Evolutionary conservation across 768 basidiomycete species (phyloP).

Genomic region (Rhodosporidiobolus odoratus): DNA sequence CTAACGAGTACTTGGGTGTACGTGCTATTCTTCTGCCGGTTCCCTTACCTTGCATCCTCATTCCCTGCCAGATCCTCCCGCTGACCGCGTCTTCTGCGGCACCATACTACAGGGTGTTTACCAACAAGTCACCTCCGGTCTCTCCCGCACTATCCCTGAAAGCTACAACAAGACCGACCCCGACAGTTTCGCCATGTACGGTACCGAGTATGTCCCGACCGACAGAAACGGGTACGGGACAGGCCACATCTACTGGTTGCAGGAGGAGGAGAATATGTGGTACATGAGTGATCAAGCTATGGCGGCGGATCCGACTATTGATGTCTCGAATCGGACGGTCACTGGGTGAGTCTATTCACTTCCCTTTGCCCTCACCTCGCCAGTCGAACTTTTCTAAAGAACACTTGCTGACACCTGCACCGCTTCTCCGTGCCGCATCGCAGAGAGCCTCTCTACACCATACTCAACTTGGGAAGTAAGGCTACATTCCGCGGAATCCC

Average conservation of each 20-base stretch:
- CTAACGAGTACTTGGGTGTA: no score
- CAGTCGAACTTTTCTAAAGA: no score
- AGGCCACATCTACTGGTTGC: not conserved
- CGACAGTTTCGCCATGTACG: conserved; percentile 52
- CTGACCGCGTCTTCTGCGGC: not conserved
- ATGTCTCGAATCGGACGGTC: not conserved
- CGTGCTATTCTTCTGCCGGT: no score
- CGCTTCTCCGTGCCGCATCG: not conserved
- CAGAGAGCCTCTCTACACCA: conserved; percentile 16
- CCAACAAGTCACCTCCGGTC: conserved; percentile 70
- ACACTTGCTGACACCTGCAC: not conserved
- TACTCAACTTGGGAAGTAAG: conserved; percentile 19
- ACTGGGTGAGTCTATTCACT: not conserved
- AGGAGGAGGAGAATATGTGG: conserved; percentile 10
- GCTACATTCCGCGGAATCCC: not conserved
- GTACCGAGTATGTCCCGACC: not conserved
- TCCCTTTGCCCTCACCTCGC: not conserved
- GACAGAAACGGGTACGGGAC: conserved; percentile 15
- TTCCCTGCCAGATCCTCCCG: not conserved
- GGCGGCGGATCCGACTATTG: not conserved
- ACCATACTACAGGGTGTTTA: conserved; percentile 59
- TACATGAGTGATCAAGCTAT: not conserved
- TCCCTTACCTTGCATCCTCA: not conserved
- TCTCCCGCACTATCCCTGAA: conserved; percentile 57
- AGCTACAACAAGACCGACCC: conserved; percentile 35